Evolutionary conservation across 73 alveolate species (phyloP).

Genomic region (Symbiodinium pilosum): DNA sequence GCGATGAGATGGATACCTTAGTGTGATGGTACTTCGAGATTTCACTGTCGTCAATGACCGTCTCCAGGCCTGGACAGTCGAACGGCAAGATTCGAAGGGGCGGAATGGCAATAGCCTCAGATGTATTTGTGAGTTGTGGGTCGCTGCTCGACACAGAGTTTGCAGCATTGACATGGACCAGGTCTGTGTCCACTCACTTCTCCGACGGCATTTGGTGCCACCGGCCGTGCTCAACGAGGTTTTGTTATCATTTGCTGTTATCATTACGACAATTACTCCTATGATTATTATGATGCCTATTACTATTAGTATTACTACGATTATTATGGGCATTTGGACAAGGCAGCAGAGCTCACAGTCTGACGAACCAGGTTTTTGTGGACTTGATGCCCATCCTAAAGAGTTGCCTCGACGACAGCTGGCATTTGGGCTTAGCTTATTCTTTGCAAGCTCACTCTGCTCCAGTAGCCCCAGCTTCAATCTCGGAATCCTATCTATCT

Average conservation of each 20-base stretch:
- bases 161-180: background rate
- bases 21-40: background rate
- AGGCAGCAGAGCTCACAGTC: too few species aligned
- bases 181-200: conserved; percentile 75
- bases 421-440: background rate
- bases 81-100: conserved; percentile 83
- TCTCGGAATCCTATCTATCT: background rate
- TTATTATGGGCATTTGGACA: too few species aligned
- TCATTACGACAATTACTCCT: too few species aligned
- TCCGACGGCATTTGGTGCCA: conserved; percentile 84
- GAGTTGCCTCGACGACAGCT: conserved; percentile 92
- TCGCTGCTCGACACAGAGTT: background rate
- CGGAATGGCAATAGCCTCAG: conserved; percentile 10
- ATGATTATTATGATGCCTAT: too few species aligned
- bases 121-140: background rate
- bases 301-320: too few species aligned
- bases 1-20: too few species aligned
- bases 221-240: conserved; percentile 73
- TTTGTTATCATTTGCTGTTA: too few species aligned
- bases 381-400: conserved; percentile 87
- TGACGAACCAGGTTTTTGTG: conserved; percentile 26
- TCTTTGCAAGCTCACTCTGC: background rate
- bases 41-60: background rate
- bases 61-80: conserved; percentile 93
- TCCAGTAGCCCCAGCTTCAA: background rate